Percentiles rank a stretch among this genome's conserved stretches.
These are phyloP conservation scores for Pseudoneurospora amorphoporcata DNA, from an alignment of 495 filamentous ascomycete genomes.

Conservation along the genomic window DNA sequence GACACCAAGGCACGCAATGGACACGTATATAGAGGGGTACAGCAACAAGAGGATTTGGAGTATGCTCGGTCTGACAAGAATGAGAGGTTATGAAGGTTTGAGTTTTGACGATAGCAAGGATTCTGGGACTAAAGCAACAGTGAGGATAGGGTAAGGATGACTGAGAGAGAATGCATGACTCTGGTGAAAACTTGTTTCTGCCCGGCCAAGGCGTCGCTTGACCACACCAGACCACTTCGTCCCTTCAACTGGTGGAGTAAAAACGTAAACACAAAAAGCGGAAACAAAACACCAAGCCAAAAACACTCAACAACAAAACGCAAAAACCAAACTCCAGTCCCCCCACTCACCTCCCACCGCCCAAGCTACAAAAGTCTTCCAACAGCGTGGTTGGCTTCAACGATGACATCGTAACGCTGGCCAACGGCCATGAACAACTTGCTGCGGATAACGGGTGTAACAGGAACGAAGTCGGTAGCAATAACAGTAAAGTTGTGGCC, in stretches of 20 bases:
- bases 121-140: not conserved
- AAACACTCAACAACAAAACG: too few species aligned
- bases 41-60: not conserved
- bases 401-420: slow-evolving; percentile 61
- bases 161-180: not conserved
- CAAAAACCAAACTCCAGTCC: too few species aligned
- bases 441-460: slow-evolving; percentile 32
- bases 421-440: slow-evolving; percentile 49
- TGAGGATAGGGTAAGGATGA: not conserved
- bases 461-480: slow-evolving; percentile 41
- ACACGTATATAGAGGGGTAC: not conserved
- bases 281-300: not conserved
- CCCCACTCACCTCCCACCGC: too few species aligned
- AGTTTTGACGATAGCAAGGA: not conserved
- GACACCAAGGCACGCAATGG: not conserved
- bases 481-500: slow-evolving; percentile 45
- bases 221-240: too few species aligned
- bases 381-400: slow-evolving; percentile 42
- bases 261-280: too few species aligned
- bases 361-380: not conserved
- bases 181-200: not conserved
- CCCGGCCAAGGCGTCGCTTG: too few species aligned
- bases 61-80: not conserved
- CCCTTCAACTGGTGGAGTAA: too few species aligned
- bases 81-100: not conserved